Conservation (phyloP, 2,329 filamentous ascomycete genomes). For the Fusarium caatingaense region DNA sequence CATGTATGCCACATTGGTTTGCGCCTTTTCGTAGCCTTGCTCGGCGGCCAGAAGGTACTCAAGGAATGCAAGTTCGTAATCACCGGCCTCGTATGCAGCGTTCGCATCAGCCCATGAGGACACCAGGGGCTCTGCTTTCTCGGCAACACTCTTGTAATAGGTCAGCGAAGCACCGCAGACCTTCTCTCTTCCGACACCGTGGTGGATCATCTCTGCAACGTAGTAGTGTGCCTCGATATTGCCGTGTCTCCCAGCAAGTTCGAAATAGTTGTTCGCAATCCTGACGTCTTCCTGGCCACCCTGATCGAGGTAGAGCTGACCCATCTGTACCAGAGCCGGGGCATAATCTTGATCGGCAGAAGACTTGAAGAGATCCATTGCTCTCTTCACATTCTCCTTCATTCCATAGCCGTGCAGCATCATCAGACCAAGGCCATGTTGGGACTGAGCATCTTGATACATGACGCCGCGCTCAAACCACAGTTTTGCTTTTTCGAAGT, state of each 20-base stretch:
- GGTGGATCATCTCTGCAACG: constrained; percentile 85
- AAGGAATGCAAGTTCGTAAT: constrained; percentile 82
- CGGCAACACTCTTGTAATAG: constrained; percentile 85
- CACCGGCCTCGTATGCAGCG: constrained; percentile 80
- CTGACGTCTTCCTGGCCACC: constrained; percentile 76
- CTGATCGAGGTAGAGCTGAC: constrained; percentile 87
- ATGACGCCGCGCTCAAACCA: constrained; percentile 87
- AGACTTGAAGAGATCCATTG: constrained; percentile 79
- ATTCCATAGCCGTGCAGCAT: constrained; percentile 82
- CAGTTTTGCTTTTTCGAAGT: constrained; percentile 77
- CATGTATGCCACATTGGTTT: constrained; percentile 90
- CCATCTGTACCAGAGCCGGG: constrained; percentile 84
- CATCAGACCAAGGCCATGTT: constrained; percentile 87
- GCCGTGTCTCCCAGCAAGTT: constrained; percentile 82
- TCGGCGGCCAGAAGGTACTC: constrained; percentile 89
- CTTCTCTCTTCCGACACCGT: constrained; percentile 82
- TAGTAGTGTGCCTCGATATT: constrained; percentile 94
- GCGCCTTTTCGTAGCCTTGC: constrained; percentile 89
- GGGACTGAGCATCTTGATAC: constrained; percentile 83
- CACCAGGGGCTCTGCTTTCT: constrained; percentile 77
- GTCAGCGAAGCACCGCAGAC: constrained; percentile 80
- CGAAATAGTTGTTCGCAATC: constrained; percentile 86
- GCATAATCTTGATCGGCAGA: constrained; percentile 86
- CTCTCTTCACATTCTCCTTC: constrained; percentile 74
- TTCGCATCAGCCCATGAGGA: constrained; percentile 88